Conservation (phyloP, 1,139 yeast genomes). For the Nadsonia commutata region DNA sequence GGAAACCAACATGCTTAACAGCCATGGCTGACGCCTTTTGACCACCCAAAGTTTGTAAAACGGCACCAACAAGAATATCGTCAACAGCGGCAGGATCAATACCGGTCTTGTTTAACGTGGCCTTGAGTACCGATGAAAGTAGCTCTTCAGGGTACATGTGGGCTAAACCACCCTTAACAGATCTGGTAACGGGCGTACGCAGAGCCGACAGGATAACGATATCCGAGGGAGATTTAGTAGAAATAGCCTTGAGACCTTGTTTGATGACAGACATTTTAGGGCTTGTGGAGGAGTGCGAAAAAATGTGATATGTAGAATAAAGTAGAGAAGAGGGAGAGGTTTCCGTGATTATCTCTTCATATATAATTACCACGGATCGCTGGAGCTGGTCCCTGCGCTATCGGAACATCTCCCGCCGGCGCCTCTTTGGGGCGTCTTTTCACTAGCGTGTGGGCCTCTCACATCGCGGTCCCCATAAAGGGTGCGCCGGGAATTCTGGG, state of each 20-base stretch:
- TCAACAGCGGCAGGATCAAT: constrained; percentile 21
- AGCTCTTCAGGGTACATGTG: constrained; percentile 27
- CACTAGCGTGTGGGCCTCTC: no score
- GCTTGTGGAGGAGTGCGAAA: no score
- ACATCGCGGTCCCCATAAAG: no score
- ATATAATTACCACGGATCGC: no score
- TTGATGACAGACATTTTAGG: neutral
- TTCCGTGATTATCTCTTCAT: no score
- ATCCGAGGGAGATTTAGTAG: constrained; percentile 21
- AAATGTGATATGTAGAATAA: neutral
- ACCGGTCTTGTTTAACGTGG: constrained; percentile 20
- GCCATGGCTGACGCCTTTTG: constrained; percentile 25
- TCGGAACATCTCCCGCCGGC: no score
- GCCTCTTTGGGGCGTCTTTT: no score
- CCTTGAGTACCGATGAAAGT: constrained; percentile 22
- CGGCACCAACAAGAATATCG: constrained; percentile 24
- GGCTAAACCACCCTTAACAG: constrained; percentile 27
- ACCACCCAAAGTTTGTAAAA: constrained; percentile 24
- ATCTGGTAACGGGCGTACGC: constrained; percentile 27
- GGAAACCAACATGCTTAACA: constrained; percentile 25
- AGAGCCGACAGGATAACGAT: constrained; percentile 27
- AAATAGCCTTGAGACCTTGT: neutral
- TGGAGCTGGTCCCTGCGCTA: no score
- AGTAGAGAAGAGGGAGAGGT: neutral
- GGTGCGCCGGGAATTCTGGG: no score